phyloP scores from a whole-genome alignment of 768 basidiomycete species.

The Calocybe cyanea region DNA sequence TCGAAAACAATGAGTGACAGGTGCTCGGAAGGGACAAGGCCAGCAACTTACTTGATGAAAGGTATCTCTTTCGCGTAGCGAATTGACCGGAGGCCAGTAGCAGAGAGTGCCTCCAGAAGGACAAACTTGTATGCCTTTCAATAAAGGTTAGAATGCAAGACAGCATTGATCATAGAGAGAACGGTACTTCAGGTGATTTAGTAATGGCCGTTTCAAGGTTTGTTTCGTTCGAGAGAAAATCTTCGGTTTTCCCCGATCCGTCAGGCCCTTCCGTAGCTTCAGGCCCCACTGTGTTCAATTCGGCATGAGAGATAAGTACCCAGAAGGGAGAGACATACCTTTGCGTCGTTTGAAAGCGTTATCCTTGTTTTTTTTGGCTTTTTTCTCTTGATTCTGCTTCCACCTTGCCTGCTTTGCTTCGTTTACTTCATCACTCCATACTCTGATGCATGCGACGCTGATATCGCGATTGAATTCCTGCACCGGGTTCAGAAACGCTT shows the following conservation, averaged over 20 bases:
- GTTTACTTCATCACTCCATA: constrained; percentile 78
- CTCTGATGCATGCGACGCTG: constrained; percentile 84
- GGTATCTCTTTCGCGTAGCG: constrained; percentile 98
- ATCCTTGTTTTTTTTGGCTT: constrained; percentile 35
- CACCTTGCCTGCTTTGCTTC: constrained; percentile 61
- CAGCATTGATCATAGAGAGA: not conserved
- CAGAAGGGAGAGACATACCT: constrained; percentile 30
- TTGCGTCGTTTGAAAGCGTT: constrained; percentile 37
- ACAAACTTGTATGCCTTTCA: constrained; percentile 57
- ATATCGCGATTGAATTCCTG: constrained; percentile 98
- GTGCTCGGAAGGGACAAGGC: not conserved
- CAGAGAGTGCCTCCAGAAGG: constrained; percentile 90
- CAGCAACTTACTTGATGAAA: constrained; percentile 63
- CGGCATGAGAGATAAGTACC: not conserved
- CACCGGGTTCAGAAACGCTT: constrained; percentile 94
- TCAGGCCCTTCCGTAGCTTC: not conserved
- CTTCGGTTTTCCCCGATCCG: no score
- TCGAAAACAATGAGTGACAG: constrained; percentile 26
- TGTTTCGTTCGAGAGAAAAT: no score
- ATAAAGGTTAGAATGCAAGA: not conserved
- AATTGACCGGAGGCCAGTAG: constrained; percentile 92
- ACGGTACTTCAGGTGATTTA: constrained; percentile 16
- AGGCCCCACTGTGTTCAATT: constrained; percentile 9
- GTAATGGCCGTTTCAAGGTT: not conserved
- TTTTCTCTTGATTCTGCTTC: constrained; percentile 48